Evolutionary conservation across 2,329 filamentous ascomycete species (phyloP).

Genomic region (Trichoderma sp.): DNA sequence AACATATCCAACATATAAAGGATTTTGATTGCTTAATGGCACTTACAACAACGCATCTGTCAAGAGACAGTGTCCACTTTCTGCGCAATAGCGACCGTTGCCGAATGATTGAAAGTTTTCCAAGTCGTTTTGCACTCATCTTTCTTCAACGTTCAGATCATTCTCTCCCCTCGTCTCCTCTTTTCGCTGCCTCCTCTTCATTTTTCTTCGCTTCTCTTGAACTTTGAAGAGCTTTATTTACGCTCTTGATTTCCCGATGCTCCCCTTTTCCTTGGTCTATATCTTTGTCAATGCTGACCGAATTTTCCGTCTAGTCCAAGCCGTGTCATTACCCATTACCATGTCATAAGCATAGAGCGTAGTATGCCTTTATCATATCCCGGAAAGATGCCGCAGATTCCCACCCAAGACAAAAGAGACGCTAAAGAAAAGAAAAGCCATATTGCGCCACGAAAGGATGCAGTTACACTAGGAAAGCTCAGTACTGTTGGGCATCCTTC

Average conservation of each 20-base stretch:
- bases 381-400: not conserved
- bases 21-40: not conserved
- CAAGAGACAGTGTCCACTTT: not conserved
- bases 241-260: not conserved
- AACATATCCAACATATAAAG: not conserved
- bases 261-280: not conserved
- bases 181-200: not conserved
- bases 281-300: not conserved
- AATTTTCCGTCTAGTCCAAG: not conserved
- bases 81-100: not conserved
- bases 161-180: no score
- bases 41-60: not conserved
- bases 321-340: not conserved
- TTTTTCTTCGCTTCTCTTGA: not conserved
- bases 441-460: not conserved
- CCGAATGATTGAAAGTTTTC: not conserved
- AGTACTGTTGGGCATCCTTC: not conserved
- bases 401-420: not conserved
- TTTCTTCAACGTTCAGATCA: no score
- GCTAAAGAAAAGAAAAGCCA: not conserved
- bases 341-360: not conserved
- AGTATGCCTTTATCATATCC: not conserved
- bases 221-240: not conserved
- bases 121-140: not conserved
- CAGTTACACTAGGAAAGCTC: not conserved